Evolutionary conservation across 257 asterid genomes (phyloP), one percentile per base, ranked within the genome.

Genomic region (Primulina huaijiensis): DNA sequence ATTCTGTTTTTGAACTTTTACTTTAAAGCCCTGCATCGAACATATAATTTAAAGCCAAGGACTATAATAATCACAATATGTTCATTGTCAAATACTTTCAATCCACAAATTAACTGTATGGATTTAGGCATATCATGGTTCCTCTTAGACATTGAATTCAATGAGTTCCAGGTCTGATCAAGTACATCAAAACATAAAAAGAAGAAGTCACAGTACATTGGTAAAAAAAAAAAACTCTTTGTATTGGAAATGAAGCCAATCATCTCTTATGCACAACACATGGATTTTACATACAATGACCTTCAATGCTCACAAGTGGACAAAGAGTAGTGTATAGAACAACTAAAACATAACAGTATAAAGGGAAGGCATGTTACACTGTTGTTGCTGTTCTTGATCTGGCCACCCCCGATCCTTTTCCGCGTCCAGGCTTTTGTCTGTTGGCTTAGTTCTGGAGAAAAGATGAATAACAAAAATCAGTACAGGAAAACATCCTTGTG

Each of bases 301-400:
- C 46, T 38, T 38, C 46, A 38, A 1, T 1, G 14, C 46, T 38
- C 46, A 38, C 14, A 8, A 38, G 14, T 38, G 46, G 46, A 38
- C 0, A 4, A 61, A 46, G 63, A 67, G 57, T 55, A 73, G 33
- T 35, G 50, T 77, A 40, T 43, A 60, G 71, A 56, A 50, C 20
- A 53, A 30, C 81, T 94, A 91, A 30, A 69, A 67, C 30, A 69
- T 61, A 64, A 69, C 29, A 62, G 6, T 31, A 58, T 17, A 64
- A 30, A 53, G 71, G 56, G 69, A 58, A 56, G 34, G 35, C 33
- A 71, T 71, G 69, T 82, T 94, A 94, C 99, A 89, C 84, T 76
- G 99, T 94, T 40, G 97, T 91, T n/a, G n/a, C n/a, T 30, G 95
- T 84, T 86, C 99, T 82, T 68, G 99, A 89, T 88, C 99, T 87